A percentile compares a stretch with the other conserved stretches of the same genome.
phyloP scores from a whole-genome alignment of 345 rosid species.

The Erodium maritimum region DNA sequence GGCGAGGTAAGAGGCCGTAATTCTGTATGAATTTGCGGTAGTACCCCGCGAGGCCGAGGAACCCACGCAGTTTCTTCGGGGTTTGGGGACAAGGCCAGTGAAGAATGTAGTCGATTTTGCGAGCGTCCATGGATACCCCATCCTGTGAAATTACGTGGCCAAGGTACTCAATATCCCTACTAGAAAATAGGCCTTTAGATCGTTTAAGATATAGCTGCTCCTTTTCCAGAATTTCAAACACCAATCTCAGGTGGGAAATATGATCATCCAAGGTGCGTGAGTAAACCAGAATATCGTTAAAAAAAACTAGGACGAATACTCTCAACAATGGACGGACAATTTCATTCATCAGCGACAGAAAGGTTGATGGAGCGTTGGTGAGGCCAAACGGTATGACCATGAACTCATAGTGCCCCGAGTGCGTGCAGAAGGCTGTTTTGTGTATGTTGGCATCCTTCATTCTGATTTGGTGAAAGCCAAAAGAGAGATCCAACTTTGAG shows the following conservation, averaged over 20 bases:
- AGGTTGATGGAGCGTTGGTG: conserved; percentile 4
- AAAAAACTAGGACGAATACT: neutral
- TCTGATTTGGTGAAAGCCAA: conserved; percentile 1
- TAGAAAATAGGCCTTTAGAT: neutral
- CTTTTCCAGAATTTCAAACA: neutral
- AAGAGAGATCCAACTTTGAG: neutral
- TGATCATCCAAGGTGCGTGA: neutral
- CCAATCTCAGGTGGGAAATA: neutral
- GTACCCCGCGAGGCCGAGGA: conserved; percentile 1
- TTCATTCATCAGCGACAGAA: no score
- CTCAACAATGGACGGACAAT: conserved; percentile 1
- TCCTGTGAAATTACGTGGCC: neutral
- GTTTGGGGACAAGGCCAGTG: neutral
- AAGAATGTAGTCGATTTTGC: neutral
- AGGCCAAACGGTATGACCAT: neutral
- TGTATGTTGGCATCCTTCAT: neutral
- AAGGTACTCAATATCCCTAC: neutral
- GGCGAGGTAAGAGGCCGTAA: neutral
- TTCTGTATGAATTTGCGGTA: neutral
- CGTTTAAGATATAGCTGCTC: neutral
- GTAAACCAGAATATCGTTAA: conserved; percentile 3
- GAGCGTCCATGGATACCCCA: neutral
- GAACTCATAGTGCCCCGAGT: neutral
- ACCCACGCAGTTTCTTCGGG: neutral
- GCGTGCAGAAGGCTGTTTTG: conserved; percentile 1